Evolutionary conservation across 106 monocot species (phyloP), one percentile per base, ranked within the genome.

Genomic region (Allium sativum): DNA sequence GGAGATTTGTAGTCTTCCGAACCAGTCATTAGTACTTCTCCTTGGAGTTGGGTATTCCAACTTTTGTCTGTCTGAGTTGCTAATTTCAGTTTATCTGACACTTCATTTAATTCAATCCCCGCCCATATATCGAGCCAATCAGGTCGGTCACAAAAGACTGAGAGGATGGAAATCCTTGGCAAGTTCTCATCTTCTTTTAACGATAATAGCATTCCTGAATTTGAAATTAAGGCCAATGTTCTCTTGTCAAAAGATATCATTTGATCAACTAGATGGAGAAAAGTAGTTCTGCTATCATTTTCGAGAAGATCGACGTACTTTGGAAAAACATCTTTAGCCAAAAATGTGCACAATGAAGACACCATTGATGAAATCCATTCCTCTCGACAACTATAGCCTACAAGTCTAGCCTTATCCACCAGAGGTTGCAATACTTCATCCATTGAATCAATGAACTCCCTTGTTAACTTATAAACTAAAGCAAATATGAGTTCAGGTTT

Each of bases 401-500:
- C 66, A 68, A 98, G 91, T 52, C 78, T 79, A 18, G 91, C 96
- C 68, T 78, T 90, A 65, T 98, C 96, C 0, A 98, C 79, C 46
- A 91, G 59, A 16, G 96, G 96, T 61, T 98, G 96, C 65, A 98
- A 70, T 69, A 91, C 72, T 52, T 98, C 91, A 74, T 98, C 96
- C 91, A 98, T 76, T 11, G 96, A 84, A 42, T 80, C 87, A 31
- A 88, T 75, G 67, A 88, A 82, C 69, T 98, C 96, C 58, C 80
- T 79, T 8, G 71, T 80, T 47, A 85, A 74, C 65, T 98, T 98
- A 55, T 82, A 91, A 69, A 85, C 78, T 60, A 98, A 76, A 48
- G 84, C 80, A 68, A 98, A 98, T 62, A 98, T 84, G 52, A 87
- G 82, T n/a, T 98, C 96, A 3, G 91, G 96, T 59, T 87, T 91